These are phyloP conservation scores for Phytophthora pisi DNA, from an alignment of 352 stramenopile species.

Conservation along the genomic window DNA sequence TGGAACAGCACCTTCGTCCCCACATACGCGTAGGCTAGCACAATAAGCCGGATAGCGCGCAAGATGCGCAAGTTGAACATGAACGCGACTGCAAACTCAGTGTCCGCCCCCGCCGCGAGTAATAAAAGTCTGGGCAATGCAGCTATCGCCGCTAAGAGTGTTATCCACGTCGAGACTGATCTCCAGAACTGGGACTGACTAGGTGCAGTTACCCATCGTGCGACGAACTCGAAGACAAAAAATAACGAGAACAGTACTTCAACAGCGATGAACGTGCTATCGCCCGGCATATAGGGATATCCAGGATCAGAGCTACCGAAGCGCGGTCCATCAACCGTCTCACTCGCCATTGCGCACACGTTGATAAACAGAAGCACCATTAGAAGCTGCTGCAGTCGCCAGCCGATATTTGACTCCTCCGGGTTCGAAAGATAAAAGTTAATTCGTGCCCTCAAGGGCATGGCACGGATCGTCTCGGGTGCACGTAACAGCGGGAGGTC, in stretches of 20 bases:
- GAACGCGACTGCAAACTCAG: slow-evolving; percentile 13
- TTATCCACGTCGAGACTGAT: slow-evolving; percentile 36
- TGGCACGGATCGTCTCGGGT: slow-evolving; percentile 31
- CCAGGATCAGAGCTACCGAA: slow-evolving; percentile 46
- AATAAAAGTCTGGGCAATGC: slow-evolving; percentile 29
- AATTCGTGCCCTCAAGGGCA: slow-evolving; percentile 36
- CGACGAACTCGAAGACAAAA: slow-evolving; percentile 53
- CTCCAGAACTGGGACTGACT: slow-evolving; percentile 43
- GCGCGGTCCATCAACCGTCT: slow-evolving; percentile 63
- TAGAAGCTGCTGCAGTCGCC: slow-evolving; percentile 43
- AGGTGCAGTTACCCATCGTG: slow-evolving; percentile 31
- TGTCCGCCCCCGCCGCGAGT: slow-evolving; percentile 2
- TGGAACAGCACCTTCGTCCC: slow-evolving; percentile 54
- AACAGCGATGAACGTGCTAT: slow-evolving; percentile 28
- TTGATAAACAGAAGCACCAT: slow-evolving; percentile 48
- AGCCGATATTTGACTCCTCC: slow-evolving; percentile 47
- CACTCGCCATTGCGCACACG: slow-evolving; percentile 39
- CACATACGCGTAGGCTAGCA: slow-evolving; percentile 41
- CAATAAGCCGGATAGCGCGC: slow-evolving; percentile 44
- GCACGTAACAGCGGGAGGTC: slow-evolving; percentile 26
- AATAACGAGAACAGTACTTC: slow-evolving; percentile 47
- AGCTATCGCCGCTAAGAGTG: slow-evolving; percentile 39
- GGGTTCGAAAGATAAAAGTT: slow-evolving; percentile 50
- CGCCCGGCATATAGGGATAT: slow-evolving; percentile 49
- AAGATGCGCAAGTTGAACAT: slow-evolving; percentile 45